phyloP scores from a whole-genome alignment of 192 early-diverging fungal genomes.

The Coemansia sp. region DNA sequence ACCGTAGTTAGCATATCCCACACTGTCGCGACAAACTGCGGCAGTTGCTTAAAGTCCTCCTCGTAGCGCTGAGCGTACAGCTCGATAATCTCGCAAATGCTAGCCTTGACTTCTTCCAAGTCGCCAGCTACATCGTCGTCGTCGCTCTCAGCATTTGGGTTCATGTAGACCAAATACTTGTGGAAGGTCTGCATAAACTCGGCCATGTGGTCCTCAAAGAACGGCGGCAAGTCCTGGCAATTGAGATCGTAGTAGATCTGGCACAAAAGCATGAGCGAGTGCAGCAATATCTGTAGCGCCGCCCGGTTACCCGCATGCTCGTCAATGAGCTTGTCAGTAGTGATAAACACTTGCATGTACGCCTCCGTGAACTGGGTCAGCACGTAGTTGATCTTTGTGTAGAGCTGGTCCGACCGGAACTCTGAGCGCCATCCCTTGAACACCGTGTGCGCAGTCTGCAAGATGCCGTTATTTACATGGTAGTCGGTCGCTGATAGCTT shows the following conservation, averaged over 20 bases:
- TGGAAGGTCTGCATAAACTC: constrained; percentile 81
- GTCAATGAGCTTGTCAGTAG: constrained; percentile 78
- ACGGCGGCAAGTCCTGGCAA: constrained; percentile 95
- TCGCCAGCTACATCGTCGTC: constrained; percentile 84
- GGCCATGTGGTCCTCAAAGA: constrained; percentile 90
- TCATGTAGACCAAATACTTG: constrained; percentile 85
- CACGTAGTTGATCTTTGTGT: constrained; percentile 90
- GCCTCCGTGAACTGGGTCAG: constrained; percentile 81
- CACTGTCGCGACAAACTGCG: constrained; percentile 84
- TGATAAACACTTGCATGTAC: constrained; percentile 81
- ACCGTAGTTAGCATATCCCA: constrained; percentile 83
- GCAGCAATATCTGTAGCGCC: constrained; percentile 71
- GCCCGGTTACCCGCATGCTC: constrained; percentile 62
- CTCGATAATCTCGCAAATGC: constrained; percentile 91
- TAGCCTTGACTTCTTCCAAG: constrained; percentile 86
- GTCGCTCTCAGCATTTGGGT: constrained; percentile 67
- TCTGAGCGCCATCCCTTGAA: constrained; percentile 91
- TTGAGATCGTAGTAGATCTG: constrained; percentile 96
- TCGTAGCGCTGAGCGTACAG: constrained; percentile 90
- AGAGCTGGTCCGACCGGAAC: constrained; percentile 78
- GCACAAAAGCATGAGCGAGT: constrained; percentile 74
- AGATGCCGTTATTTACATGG: constrained; percentile 84
- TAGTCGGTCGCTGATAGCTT: constrained; percentile 78
- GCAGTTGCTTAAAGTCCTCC: constrained; percentile 81
- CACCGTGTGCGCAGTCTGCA: constrained; percentile 94